Conservation (phyloP, 495 filamentous ascomycete species). For the Parmelia sp. region DNA sequence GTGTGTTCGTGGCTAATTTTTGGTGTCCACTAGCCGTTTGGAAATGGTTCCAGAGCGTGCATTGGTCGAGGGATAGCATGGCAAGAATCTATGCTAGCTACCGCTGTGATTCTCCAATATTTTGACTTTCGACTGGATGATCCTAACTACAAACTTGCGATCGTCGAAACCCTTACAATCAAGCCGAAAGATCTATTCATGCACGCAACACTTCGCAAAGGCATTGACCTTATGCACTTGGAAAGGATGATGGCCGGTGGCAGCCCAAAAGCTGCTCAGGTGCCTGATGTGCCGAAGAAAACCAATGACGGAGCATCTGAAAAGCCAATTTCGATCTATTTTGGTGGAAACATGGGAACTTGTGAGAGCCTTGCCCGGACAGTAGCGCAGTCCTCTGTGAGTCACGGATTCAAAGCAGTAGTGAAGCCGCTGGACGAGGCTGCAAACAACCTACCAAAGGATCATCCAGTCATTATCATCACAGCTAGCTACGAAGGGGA, state of each 20-base stretch:
- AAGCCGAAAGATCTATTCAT: constrained; percentile 73
- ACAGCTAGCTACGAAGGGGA: constrained; percentile 70
- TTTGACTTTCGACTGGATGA: constrained; percentile 56
- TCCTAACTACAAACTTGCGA: constrained; percentile 47
- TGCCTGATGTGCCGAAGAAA: not conserved
- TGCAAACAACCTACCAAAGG: constrained; percentile 53
- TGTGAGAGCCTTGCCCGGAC: constrained; percentile 63
- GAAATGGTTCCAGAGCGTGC: constrained; percentile 60
- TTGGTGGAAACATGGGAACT: constrained; percentile 69
- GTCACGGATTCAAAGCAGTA: constrained; percentile 52
- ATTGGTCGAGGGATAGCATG: constrained; percentile 64
- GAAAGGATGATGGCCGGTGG: constrained; percentile 43
- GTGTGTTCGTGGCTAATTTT: not conserved
- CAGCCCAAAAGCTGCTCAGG: constrained; percentile 1
- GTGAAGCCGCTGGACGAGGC: constrained; percentile 56
- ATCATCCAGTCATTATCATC: constrained; percentile 58
- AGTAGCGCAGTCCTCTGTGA: constrained; percentile 51
- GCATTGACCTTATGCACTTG: constrained; percentile 51
- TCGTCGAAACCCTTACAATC: constrained; percentile 68
- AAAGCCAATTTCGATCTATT: constrained; percentile 58
- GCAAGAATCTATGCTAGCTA: constrained; percentile 52
- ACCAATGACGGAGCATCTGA: constrained; percentile 22
- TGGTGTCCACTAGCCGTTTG: constrained; percentile 35
- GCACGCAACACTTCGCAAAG: constrained; percentile 54
- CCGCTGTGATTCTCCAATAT: constrained; percentile 53